These are phyloP conservation scores for Calonectria henricotiae DNA, from an alignment of 2,329 filamentous ascomycete genomes.

Conservation along the genomic window DNA sequence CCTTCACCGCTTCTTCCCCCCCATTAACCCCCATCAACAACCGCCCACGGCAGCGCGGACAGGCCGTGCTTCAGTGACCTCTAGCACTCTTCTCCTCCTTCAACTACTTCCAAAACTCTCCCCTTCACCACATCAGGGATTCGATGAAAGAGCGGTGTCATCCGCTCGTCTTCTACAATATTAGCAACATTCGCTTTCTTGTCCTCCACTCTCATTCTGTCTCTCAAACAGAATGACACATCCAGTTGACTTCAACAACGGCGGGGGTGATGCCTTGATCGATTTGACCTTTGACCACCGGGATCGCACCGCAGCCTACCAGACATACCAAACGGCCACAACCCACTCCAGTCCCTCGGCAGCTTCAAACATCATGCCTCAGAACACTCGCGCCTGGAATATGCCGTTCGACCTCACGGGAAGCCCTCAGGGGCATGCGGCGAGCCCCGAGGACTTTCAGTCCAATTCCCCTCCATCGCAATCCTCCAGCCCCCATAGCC, in stretches of 20 bases:
- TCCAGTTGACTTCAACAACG: conserved; percentile 71
- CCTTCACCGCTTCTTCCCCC: conserved; percentile 60
- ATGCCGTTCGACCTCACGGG: conserved; percentile 70
- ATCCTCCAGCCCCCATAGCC: conserved; percentile 69
- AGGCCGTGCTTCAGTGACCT: conserved; percentile 50
- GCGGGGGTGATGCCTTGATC: conserved; percentile 73
- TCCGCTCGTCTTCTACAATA: conserved; percentile 59
- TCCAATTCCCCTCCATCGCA: conserved; percentile 67
- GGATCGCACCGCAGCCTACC: conserved; percentile 63
- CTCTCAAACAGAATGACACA: conserved; percentile 66
- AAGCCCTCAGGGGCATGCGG: conserved; percentile 63
- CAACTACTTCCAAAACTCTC: conserved; percentile 53
- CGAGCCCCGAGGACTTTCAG: conserved; percentile 68
- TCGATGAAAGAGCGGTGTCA: conserved; percentile 65
- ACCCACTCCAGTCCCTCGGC: conserved; percentile 56
- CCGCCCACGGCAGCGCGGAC: conserved; percentile 49
- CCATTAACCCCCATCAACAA: conserved; percentile 51
- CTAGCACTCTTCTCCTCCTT: conserved; percentile 51
- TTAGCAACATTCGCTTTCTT: conserved; percentile 53
- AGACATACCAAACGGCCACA: conserved; percentile 51
- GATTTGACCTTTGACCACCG: conserved; percentile 75
- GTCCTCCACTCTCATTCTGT: conserved; percentile 55
- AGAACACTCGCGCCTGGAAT: conserved; percentile 64
- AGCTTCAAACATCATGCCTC: conserved; percentile 57
- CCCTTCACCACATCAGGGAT: conserved; percentile 53